Base-by-base conservation (phyloP, 371 early-diverging fungal species). In the Mortierella sp. region DNA sequence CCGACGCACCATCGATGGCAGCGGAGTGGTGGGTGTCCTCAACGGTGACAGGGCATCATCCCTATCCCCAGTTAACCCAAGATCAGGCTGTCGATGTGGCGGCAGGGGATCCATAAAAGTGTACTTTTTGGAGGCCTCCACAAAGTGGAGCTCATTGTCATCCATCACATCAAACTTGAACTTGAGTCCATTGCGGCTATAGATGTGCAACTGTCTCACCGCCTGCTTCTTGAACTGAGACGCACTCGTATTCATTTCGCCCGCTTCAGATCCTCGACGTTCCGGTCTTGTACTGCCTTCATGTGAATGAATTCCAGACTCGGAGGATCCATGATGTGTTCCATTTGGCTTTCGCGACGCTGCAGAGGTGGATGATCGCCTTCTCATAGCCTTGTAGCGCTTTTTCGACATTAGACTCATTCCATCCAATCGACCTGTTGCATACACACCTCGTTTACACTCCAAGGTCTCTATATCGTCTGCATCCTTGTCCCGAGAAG, bases 121-220 rank as follows among this genome's bases (percentile, higher is more conserved):
- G 29, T 77, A 77, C 66, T 77, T 77, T 47, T 77, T 77, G 53
- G 77, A 77, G 0, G 77, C 77, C 14, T 77, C 77, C 9, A 77
- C 77, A 57, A 77, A 77, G 28, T 77, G 77, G 29, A 77, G 72
- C 44, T 77, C 77, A 29, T 77, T 72, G 57, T 77, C 72, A 19
- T 68, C 64, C 77, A 77, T 77, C 9, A 77, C 77, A 66, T 77
- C 77, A 72, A 77, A 77, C 66, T 77, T 77, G 72, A 77, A 77
- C 69, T 77, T 77, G 69, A 77, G 77, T 43, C 77, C 77, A 37
- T 77, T 77, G 7, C 72, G 72, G 30, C 77, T 77, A 52, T 77
- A 77, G 37, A 77, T 77, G 60, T 77, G 77, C 2, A 77, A 58
- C 46, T 77, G 77, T 25, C 46, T n/a, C 7, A 72, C 62, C 3